Base-by-base conservation (phyloP, 1,284 basidiomycete genomes). In the Sporisorium exsertum region DNA sequence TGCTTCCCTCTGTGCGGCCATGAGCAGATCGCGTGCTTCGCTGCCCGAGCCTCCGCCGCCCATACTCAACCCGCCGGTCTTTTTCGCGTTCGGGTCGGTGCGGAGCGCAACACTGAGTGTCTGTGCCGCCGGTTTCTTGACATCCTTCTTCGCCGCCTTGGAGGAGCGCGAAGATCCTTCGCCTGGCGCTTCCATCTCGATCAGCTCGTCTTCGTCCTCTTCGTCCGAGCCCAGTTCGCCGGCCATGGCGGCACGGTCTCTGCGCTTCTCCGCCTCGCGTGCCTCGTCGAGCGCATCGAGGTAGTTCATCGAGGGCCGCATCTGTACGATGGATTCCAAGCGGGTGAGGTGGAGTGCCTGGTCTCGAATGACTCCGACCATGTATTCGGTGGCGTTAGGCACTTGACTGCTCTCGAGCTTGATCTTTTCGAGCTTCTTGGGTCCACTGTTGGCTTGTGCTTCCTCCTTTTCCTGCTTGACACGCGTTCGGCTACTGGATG, bases 241-340 rank as follows among this genome's bases (percentile, higher is more conserved):
- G 10, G 70, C 70, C 2, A 65, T 60, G 2, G 58, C 64, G n/a
- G 79, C 81, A 18, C 78, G 77, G 26, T 77, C 81, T 40, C 75
- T 64, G 33, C 78, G 75, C 58, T 77, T 78, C 56, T 80, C 74
- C 27, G 66, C 68, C 13, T 76, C 76, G 18, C 77, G 70, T 20
- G 79, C 72, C 50, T 81, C 78, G 51, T 77, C 70, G n/a, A 83
- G 52, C 15, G 75, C 78, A 50, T 85, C 84, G 43, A 85, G 76
- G 51, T 85, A 83, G 66, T 82, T 81, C 79, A 85, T 79, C 56
- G 83, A 84, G 5, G 84, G 84, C 8, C 84, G 74, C 20, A 85
- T 62, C 59, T 85, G 84, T 7, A 79, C 65, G 24, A 81, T 71
- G 15, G 79, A 76, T 37, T 80, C 67, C 24, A 85, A 64, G 4